Base-by-base conservation (phyloP, 2,329 filamentous ascomycete genomes). In the Chalaropsis thielavioides region DNA sequence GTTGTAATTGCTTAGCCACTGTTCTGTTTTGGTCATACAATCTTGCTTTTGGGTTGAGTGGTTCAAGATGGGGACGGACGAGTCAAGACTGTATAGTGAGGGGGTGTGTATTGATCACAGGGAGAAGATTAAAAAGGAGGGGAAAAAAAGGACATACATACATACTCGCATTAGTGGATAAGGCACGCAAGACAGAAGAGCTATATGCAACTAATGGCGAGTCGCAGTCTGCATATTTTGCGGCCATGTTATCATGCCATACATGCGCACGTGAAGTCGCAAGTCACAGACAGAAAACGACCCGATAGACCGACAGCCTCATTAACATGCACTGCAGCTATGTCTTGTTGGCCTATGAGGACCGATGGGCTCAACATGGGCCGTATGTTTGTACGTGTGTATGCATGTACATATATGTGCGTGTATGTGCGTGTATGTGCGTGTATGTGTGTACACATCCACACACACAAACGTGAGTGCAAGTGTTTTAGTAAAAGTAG, bases 81-180 rank as follows among this genome's bases (percentile, higher is more conserved):
- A 3, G 54, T 38, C 54, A 51, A 10, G 46, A 51, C 46, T 22
- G 46, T 19, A 15, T 58, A 27, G 54, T 6, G 15, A 35, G 54
- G 54, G 54, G 54, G 54, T 10, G 54, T 58, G 54, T 35, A n/a
- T 58, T 58, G 27, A 58, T 58, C 24, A 58, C 31, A 35, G 51
- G 38, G 51, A 38, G 27, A 58, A 58, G 54, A 58, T 19, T 19
- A 51, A 51, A 51, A 51, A 51, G 22, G 31, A 58, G 54, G 17
- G 49, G 19, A 49, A 31, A 31, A 54, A 54, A 54, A 54, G 24
- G 46, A 15, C 10, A 15, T 24, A 51, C 27, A n/a, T 35, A 58
- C 15, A 58, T 35, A 35, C 54, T 35, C 6, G 24, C 54, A 58
- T n/a, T 38, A 35, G 31, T 35, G 31, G 10, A 19, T 17, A 58